Conservation (phyloP, 345 rosid species). For the Turritis glabra region DNA sequence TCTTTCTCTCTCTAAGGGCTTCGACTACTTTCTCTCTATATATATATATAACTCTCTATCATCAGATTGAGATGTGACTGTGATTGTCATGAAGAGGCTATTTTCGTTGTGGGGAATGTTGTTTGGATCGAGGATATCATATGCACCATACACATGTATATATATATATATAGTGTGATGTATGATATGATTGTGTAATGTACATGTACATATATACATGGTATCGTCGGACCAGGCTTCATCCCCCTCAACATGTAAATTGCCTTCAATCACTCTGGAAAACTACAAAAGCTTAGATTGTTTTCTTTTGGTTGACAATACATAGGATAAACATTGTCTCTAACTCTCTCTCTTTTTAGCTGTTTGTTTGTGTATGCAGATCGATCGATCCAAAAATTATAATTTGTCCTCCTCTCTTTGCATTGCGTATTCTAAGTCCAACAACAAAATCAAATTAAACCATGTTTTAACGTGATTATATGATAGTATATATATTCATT, state of each 20-base stretch:
- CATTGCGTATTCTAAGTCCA: not conserved
- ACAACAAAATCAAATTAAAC: no score
- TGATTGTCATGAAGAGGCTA: slow-evolving; percentile 41
- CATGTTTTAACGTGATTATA: no score
- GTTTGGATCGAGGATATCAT: slow-evolving; percentile 51
- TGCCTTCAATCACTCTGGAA: slow-evolving; percentile 5
- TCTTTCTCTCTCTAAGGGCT: slow-evolving; percentile 23
- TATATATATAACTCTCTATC: not conserved
- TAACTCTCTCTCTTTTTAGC: not conserved
- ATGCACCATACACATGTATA: not conserved
- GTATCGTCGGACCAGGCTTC: slow-evolving; percentile 89
- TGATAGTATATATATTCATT: no score
- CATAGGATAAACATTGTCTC: not conserved
- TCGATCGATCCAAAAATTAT: not conserved
- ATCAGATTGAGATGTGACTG: not conserved
- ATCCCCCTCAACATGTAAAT: slow-evolving; percentile 60
- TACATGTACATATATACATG: not conserved
- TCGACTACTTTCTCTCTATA: slow-evolving; percentile 16
- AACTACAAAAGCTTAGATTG: not conserved
- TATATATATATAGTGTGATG: not conserved
- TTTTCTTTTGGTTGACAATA: not conserved
- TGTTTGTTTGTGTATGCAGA: not conserved
- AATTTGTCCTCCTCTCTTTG: not conserved
- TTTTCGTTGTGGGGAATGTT: slow-evolving; percentile 54
- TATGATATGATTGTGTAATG: not conserved